A percentile compares a stretch with the other conserved stretches of the same genome.
These are phyloP conservation scores for Plasmodium malariae DNA, from an alignment of 169 alveolate species.

Conservation along the genomic window DNA sequence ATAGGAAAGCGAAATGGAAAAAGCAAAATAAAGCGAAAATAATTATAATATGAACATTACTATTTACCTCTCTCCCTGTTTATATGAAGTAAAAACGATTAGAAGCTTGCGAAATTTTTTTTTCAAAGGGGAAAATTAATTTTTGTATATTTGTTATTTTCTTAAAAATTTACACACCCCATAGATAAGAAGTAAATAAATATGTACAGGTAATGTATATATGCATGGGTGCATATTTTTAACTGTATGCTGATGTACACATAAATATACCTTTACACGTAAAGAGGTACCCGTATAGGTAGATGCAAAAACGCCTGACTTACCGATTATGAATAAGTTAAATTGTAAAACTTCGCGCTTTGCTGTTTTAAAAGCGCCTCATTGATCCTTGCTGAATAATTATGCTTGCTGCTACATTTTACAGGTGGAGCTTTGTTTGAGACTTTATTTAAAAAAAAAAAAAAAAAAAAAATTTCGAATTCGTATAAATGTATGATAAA, in stretches of 20 bases:
- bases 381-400: too few species aligned
- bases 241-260: not conserved
- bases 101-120: not conserved
- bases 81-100: not conserved
- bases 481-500: not conserved
- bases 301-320: too few species aligned
- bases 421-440: too few species aligned
- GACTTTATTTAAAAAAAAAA: slow-evolving; percentile 16
- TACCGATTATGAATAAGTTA: too few species aligned
- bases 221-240: not conserved
- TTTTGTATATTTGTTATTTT: not conserved
- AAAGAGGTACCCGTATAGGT: too few species aligned
- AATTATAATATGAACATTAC: not conserved
- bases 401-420: too few species aligned
- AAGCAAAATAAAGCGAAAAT: too few species aligned
- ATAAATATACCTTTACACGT: too few species aligned
- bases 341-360: too few species aligned
- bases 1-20: too few species aligned
- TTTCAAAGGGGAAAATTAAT: not conserved
- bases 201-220: not conserved
- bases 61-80: not conserved
- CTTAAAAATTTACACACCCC: not conserved
- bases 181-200: not conserved
- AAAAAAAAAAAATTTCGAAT: slow-evolving; percentile 17
- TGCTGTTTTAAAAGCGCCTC: too few species aligned